Conservation (phyloP, 176 grass and related monocot genomes). For the Juncus effusus region DNA sequence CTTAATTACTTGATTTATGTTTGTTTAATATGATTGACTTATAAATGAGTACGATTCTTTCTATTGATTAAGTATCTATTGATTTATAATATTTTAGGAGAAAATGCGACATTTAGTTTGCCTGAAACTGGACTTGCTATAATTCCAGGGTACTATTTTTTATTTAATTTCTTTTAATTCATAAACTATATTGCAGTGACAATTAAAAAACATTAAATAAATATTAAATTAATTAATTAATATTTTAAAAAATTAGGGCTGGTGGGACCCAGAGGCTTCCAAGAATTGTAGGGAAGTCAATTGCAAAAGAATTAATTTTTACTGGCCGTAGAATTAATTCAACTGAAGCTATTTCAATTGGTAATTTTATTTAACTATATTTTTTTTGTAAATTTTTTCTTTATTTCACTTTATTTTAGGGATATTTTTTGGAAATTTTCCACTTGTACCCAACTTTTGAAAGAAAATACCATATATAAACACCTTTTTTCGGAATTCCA, state of each 20-base stretch:
- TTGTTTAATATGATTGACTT: neutral
- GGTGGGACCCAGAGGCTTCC: slow-evolving; percentile 87
- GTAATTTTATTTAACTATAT: slow-evolving; percentile 15
- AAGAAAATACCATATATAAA: neutral
- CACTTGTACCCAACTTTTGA: neutral
- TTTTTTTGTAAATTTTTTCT: slow-evolving; percentile 10
- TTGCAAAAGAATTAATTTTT: slow-evolving; percentile 91
- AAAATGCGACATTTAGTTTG: slow-evolving; percentile 74
- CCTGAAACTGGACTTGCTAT: slow-evolving; percentile 94
- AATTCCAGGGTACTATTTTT: slow-evolving; percentile 75
- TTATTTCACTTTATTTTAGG: neutral
- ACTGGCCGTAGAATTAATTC: slow-evolving; percentile 77
- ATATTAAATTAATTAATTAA: slow-evolving; percentile 11
- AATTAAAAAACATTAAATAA: too few relatives aligned
- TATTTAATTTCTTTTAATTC: slow-evolving; percentile 22
- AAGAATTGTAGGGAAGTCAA: slow-evolving; percentile 71
- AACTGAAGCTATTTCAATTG: slow-evolving; percentile 57
- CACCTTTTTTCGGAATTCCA: too few relatives aligned
- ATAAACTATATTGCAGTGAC: slow-evolving; percentile 7
- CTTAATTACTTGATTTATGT: neutral
- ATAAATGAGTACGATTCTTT: neutral
- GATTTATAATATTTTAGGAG: slow-evolving; percentile 36
- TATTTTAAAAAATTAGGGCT: slow-evolving; percentile 51
- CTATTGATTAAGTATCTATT: slow-evolving; percentile 3
- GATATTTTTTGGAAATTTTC: neutral